A percentile compares a stretch with the other conserved stretches of the same genome.
Conservation (phyloP, 2,329 filamentous ascomycete genomes). For the Calonectria pauciramosa region DNA sequence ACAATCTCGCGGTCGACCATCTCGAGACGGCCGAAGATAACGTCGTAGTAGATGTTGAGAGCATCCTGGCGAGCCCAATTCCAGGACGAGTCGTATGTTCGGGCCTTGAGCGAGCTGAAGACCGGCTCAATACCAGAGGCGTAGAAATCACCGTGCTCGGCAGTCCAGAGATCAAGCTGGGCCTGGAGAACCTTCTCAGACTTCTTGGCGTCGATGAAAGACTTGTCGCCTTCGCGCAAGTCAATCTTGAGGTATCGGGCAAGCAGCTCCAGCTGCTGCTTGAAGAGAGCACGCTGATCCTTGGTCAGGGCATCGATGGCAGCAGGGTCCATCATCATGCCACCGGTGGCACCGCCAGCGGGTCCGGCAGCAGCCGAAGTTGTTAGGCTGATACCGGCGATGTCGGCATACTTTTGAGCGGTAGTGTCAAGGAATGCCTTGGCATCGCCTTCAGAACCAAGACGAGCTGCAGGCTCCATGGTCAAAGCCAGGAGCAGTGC, state of each 20-base stretch:
- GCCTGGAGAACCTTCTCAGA: slow-evolving; percentile 90
- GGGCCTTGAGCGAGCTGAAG: slow-evolving; percentile 93
- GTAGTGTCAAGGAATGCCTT: slow-evolving; percentile 93
- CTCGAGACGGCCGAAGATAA: slow-evolving; percentile 95
- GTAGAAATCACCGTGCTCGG: slow-evolving; percentile 97
- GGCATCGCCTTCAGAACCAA: slow-evolving; percentile 90
- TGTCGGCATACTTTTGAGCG: slow-evolving; percentile 88
- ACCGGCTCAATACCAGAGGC: slow-evolving; percentile 93
- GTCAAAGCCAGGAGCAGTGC: slow-evolving; percentile 90
- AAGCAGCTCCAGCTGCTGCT: slow-evolving; percentile 96
- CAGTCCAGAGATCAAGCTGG: slow-evolving; percentile 94
- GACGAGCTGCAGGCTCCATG: slow-evolving; percentile 89
- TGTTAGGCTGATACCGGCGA: slow-evolving; percentile 86
- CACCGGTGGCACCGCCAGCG: slow-evolving; percentile 77
- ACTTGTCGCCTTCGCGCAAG: slow-evolving; percentile 95
- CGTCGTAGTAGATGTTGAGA: slow-evolving; percentile 98
- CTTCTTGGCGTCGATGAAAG: slow-evolving; percentile 86
- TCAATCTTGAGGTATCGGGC: slow-evolving; percentile 98
- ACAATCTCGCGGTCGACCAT: slow-evolving; percentile 97
- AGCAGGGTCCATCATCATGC: slow-evolving; percentile 99
- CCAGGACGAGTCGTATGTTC: slow-evolving; percentile 98
- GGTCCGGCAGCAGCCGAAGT: slow-evolving; percentile 81
- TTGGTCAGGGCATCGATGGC: slow-evolving; percentile 97
- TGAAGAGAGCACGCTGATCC: slow-evolving; percentile 95
- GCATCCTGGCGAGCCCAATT: slow-evolving; percentile 99